These are phyloP conservation scores for Ogataea allantospora DNA, from an alignment of 805 yeast genomes.

Conservation along the genomic window DNA sequence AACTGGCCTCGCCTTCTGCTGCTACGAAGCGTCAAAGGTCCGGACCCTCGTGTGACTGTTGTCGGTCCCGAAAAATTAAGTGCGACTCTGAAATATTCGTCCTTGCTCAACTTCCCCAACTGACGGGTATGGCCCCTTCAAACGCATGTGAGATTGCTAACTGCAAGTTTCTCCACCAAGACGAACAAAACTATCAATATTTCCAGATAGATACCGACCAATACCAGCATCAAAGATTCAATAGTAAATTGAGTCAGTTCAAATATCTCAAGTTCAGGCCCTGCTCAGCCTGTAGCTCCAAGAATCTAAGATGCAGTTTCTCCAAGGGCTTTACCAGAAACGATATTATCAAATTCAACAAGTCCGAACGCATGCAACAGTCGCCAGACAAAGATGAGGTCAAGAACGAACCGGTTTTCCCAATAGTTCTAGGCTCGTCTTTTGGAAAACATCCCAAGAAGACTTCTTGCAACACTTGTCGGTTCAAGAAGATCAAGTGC, in stretches of 20 bases:
- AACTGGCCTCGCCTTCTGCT: slow-evolving; percentile 34
- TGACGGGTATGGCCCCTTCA: neutral
- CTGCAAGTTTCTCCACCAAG: slow-evolving; percentile 29
- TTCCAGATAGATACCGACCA: slow-evolving; percentile 27
- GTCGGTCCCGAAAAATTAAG: slow-evolving; percentile 67
- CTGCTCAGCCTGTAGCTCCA: slow-evolving; percentile 54
- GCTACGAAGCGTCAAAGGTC: slow-evolving; percentile 53
- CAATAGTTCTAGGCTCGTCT: slow-evolving; percentile 1
- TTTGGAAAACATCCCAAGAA: slow-evolving; percentile 28
- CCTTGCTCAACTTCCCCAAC: slow-evolving; percentile 24
- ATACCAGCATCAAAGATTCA: slow-evolving; percentile 17
- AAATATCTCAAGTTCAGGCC: slow-evolving; percentile 45
- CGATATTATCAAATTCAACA: slow-evolving; percentile 46
- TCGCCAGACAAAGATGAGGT: slow-evolving; percentile 1
- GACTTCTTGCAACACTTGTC: slow-evolving; percentile 34
- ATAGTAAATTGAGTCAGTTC: slow-evolving; percentile 25
- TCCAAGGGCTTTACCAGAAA: slow-evolving; percentile 67
- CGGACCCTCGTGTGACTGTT: slow-evolving; percentile 74
- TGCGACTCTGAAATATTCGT: slow-evolving; percentile 63
- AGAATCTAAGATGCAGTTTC: slow-evolving; percentile 48
- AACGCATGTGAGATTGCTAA: slow-evolving; percentile 29
- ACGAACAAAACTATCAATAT: slow-evolving; percentile 27
- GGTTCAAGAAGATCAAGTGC: slow-evolving; percentile 36
- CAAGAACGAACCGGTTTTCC: slow-evolving; percentile 3
- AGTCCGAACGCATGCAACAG: slow-evolving; percentile 26